Evolutionary conservation across 768 basidiomycete species (phyloP), one percentile per base, ranked within the genome.

Genomic region (Suillus plorans): DNA sequence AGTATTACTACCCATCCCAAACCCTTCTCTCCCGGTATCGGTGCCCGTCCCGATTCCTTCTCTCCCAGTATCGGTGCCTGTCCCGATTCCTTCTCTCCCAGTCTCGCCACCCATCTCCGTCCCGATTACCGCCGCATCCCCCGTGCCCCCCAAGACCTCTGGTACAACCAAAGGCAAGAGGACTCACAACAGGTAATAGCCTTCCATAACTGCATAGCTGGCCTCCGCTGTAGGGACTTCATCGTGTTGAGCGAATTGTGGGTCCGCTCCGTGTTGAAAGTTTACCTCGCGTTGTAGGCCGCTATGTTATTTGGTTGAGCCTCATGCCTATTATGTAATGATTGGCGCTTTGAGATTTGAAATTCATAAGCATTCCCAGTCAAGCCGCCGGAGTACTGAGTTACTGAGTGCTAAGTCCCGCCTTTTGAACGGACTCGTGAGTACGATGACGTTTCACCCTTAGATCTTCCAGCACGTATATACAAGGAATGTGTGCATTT

Each of bases 271-370:
- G 9, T 39, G 37, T 58, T 25, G 57, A 39, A 58, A 25, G 53
- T 58, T 58, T 58, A 58, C 57, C 57, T 41, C 57, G 57, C 22
- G 57, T 58, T 25, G 57, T 39, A 41, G 37, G 16, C 57, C 57
- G 57, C 16, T 58, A 39, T 58, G 57, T 20, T 39, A 25, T 25
- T 25, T 58, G 16, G 57, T 39, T 39, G 22, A 41, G 22, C 16
- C 2, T 55, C 5, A 20, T 58, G 37, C 37, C 37, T 58, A 12
- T 39, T 25, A 25, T 49, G 13, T 49, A 34, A 20, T 34, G 10
- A 55, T 55, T 39, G 9, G 37, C 37, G 22, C 14, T 25, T n/a
- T n/a, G 12, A 47, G 5, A 47, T 49, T 22, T 8, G 37, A n/a
- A 53, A 5, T 41, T 58, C 12, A 56, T 28, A 16, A 50, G 13